Evolutionary conservation across 2,329 filamentous ascomycete species (phyloP), one percentile per base, ranked within the genome.

Genomic region (Aspergillus versicolor): DNA sequence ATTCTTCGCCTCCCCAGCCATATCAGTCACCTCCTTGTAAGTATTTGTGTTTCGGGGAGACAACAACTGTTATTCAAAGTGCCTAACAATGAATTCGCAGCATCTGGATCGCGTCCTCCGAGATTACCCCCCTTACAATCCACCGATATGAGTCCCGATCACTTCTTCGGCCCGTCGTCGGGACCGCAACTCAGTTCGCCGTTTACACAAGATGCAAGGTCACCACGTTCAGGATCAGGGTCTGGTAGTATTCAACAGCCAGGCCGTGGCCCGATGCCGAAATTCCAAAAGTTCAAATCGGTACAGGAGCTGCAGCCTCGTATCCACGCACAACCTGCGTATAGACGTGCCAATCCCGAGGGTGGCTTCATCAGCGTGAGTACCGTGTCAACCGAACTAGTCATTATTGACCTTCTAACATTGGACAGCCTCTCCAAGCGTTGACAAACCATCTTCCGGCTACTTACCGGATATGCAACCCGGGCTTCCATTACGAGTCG

Each of bases 391-490:
- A 27, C 34, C 30, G 4, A 41, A 13, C 17, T 30, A n/a, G 19
- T n/a, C 11, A 7, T 5, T 27, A 46, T 15, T 19, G 8, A 42
- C 59, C 44, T 54, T 45, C 62, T 70, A 63, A 70, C 49, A 15
- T 49, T 53, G 53, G 41, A 42, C 71, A 96, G 91, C 94, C 94
- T 48, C 83, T 99, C 49, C 93, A 97, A 88, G 93, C 94, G 47
- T 82, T 99, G 60, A 99, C 94, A 1, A 89, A 90, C 41, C 92
- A 97, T 68, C 82, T 99, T 19, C 93, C 94, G 15, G 89, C 92
- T 5, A 97, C 94, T 2, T 99, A 99, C 79, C 89, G 94, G 67
- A 97, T 99, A 74, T 99, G 94, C 81, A 99, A 99, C 73, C 92
- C 92, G 3, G 88, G 85, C 68, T 99, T 99, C 82, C 97, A 99